Conservation (phyloP, 352 stramenopile species). For the Peronospora destructor region DNA sequence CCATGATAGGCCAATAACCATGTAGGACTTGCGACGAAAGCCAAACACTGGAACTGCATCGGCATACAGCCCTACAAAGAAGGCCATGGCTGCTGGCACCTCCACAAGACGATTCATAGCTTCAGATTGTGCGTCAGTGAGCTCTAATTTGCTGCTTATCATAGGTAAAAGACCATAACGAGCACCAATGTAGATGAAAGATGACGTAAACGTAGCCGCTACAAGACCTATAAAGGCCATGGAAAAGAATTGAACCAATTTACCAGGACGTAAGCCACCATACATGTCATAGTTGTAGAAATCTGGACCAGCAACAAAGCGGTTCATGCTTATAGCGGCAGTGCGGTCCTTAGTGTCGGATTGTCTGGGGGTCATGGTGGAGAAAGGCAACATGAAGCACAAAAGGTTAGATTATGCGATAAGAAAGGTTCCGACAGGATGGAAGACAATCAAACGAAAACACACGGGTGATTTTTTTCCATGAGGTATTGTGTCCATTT, state of each 20-base stretch:
- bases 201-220: conserved; percentile 43
- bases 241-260: conserved; percentile 35
- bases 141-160: conserved; percentile 30
- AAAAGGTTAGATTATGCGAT: not conserved
- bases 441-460: too few relatives aligned
- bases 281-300: conserved; percentile 70
- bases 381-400: not conserved
- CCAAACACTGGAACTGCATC: conserved; percentile 75
- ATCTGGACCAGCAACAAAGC: conserved; percentile 32
- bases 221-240: conserved; percentile 31
- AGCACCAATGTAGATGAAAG: conserved; percentile 38
- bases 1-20: conserved; percentile 52
- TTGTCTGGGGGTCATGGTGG: not conserved
- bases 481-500: too few relatives aligned
- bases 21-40: conserved; percentile 79
- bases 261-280: conserved; percentile 35
- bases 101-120: conserved; percentile 42
- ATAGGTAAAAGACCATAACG: conserved; percentile 25
- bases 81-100: conserved; percentile 68
- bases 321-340: conserved; percentile 9
- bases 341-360: not conserved
- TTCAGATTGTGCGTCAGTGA: conserved; percentile 23
- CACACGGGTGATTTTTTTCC: too few relatives aligned
- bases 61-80: conserved; percentile 74
- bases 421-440: not conserved